phyloP scores from a whole-genome alignment of 2,329 filamentous ascomycete genomes.

The Blastomyces percursus region DNA sequence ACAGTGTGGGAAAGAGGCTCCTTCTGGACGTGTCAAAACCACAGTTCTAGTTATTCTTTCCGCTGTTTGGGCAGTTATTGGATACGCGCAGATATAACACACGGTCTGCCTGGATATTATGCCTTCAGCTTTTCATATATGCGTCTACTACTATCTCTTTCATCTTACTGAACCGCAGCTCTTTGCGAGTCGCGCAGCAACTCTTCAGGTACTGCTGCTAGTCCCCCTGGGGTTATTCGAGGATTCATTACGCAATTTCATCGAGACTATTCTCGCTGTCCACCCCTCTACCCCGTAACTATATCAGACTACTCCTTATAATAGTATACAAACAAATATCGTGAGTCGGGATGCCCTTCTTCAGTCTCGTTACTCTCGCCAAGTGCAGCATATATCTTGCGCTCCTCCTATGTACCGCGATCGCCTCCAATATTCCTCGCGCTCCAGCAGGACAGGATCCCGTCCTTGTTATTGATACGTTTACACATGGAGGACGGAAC shows the following conservation, averaged over 20 bases:
- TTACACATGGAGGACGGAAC: constrained; percentile 44
- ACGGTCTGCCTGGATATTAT: neutral
- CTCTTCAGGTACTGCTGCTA: neutral
- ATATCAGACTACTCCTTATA: neutral
- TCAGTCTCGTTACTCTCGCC: neutral
- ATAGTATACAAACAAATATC: neutral
- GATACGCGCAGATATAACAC: neutral
- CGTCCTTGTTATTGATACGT: constrained; percentile 48
- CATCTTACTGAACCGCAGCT: neutral
- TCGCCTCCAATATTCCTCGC: neutral
- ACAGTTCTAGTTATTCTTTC: neutral
- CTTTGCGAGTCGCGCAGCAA: neutral
- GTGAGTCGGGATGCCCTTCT: neutral
- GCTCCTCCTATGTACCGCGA: neutral
- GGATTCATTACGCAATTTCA: neutral
- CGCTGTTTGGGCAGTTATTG: neutral
- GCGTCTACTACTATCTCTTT: neutral
- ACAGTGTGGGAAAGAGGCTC: neutral
- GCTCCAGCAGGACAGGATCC: neutral
- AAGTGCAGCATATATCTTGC: neutral
- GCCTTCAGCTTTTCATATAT: neutral
- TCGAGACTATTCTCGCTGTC: neutral
- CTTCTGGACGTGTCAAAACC: neutral
- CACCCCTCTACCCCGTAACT: neutral
- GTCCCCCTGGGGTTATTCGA: neutral